Evolutionary conservation across 306 rosid genomes (phyloP), one percentile per base, ranked within the genome.

Genomic region (Ziziphus jujuba): DNA sequence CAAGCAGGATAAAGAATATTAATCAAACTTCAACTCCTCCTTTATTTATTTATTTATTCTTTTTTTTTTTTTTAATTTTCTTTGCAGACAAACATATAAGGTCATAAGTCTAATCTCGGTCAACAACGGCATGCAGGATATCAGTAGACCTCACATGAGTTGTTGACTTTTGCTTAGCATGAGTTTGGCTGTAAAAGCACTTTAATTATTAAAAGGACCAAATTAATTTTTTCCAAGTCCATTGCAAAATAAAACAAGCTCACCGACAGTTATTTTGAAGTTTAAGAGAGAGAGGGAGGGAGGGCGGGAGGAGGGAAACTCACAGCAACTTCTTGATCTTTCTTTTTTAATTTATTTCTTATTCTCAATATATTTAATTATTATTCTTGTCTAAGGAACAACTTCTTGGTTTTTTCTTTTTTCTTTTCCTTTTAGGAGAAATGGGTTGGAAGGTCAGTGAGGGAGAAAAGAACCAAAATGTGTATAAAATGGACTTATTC

Each of bases 91-190:
- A 15, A 23, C 14, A 15, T 21, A 8, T 16, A 45, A 3, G 45
- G 45, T 40, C 45, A 50, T 55, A 5, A n/a, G 36, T 38, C 23
- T 66, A 36, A 14, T 22, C 36, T 15, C 36, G 50, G 61, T 53
- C 71, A 54, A 36, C 24, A 52, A 66, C 45, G 61, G 51, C 61
- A 36, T 20, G 11, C 9, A 21, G 35, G 0, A 19, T 47, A 9
- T 13, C 31, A 49, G 16, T 49, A 44, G 1, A 66, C n/a, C 61
- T 53, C 44, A 36, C 21, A 60, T 66, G 61, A 36, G 50, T 53
- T 20, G 61, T 14, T 35, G 36, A 53, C 21, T 53, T 35, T 16
- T 63, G 25, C 56, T n/a, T 23, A 23, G 23, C 15, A 24, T 3
- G 21, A 40, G 17, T 15, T 24, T 24, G 40, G 14, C 68, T 49